These are phyloP conservation scores for Rossbeevera mucosa DNA, from an alignment of 768 basidiomycete species.

Conservation along the genomic window DNA sequence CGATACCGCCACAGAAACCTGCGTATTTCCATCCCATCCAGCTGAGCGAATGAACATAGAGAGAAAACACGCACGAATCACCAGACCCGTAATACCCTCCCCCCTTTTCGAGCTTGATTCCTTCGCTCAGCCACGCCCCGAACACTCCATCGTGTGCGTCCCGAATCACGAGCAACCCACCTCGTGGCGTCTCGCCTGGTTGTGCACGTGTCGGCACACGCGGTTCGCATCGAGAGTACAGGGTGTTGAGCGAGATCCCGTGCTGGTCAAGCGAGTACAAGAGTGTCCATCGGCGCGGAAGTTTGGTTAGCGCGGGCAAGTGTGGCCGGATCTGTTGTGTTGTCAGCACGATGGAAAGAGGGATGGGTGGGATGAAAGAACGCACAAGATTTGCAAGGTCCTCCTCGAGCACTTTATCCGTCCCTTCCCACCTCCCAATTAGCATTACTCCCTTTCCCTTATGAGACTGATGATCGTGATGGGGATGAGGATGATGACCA, in stretches of 20 bases:
- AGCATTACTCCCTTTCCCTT: slow-evolving; percentile 47
- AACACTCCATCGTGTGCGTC: slow-evolving; percentile 66
- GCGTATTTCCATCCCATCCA: not conserved
- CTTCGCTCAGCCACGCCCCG: slow-evolving; percentile 82
- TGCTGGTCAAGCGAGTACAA: slow-evolving; percentile 93
- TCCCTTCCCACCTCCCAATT: slow-evolving; percentile 52
- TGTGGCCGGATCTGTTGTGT: slow-evolving; percentile 56
- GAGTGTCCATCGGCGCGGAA: slow-evolving; percentile 69
- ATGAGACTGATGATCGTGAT: not conserved
- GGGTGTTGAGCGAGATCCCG: slow-evolving; percentile 86
- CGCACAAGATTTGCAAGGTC: slow-evolving; percentile 60
- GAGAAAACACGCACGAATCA: slow-evolving; percentile 56
- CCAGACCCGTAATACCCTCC: slow-evolving; percentile 82
- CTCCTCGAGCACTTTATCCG: slow-evolving; percentile 46
- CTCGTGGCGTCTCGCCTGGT: slow-evolving; percentile 28
- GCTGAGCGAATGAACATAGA: not conserved
- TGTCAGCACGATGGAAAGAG: not conserved
- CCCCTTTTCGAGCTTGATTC: slow-evolving; percentile 47
- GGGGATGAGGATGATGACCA: not conserved
- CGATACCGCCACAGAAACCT: slow-evolving; percentile 68
- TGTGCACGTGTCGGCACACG: slow-evolving; percentile 24
- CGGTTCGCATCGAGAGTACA: slow-evolving; percentile 64
- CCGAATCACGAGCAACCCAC: slow-evolving; percentile 59
- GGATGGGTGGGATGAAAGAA: not conserved
- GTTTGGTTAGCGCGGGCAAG: slow-evolving; percentile 68